Conservation (phyloP, 805 yeast species). For the Candida oleophila region DNA sequence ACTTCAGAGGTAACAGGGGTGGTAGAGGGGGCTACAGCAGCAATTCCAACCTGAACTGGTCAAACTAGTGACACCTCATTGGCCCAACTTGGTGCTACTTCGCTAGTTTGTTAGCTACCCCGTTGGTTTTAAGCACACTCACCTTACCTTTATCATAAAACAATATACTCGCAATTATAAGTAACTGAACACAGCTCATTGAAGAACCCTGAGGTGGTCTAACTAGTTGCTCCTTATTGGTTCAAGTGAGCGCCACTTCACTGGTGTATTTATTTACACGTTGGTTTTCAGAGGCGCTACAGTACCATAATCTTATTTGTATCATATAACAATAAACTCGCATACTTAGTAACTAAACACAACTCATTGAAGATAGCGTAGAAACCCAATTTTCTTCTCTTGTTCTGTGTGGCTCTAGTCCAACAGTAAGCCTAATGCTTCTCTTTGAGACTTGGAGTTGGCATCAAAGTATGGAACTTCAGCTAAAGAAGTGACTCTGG, state of each 20-base stretch:
- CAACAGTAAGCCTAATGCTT: slow-evolving; percentile 38
- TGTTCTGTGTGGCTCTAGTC: too few species aligned
- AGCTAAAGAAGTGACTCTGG: slow-evolving; percentile 50
- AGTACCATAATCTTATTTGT: too few species aligned
- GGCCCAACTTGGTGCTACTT: too few species aligned
- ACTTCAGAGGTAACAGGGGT: slow-evolving; percentile 21
- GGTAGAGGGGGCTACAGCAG: slow-evolving; percentile 20
- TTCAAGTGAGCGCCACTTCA: too few species aligned
- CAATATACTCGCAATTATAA: neutral
- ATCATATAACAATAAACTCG: neutral
- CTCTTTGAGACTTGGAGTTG: slow-evolving; percentile 51
- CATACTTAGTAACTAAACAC: neutral
- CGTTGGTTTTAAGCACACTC: too few species aligned
- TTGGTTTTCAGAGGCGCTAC: too few species aligned
- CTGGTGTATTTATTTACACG: too few species aligned
- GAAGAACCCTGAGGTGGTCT: neutral
- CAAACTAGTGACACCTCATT: neutral
- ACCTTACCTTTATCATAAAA: too few species aligned
- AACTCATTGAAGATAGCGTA: too few species aligned
- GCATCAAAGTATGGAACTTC: slow-evolving; percentile 53
- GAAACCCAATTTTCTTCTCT: too few species aligned
- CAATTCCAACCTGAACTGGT: neutral
- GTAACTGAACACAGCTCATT: neutral
- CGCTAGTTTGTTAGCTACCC: too few species aligned
- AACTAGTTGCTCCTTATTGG: too few species aligned